A percentile compares a stretch with the other conserved stretches of the same genome.
phyloP scores from a whole-genome alignment of 768 basidiomycete genomes.

The Lactarius indigo region DNA sequence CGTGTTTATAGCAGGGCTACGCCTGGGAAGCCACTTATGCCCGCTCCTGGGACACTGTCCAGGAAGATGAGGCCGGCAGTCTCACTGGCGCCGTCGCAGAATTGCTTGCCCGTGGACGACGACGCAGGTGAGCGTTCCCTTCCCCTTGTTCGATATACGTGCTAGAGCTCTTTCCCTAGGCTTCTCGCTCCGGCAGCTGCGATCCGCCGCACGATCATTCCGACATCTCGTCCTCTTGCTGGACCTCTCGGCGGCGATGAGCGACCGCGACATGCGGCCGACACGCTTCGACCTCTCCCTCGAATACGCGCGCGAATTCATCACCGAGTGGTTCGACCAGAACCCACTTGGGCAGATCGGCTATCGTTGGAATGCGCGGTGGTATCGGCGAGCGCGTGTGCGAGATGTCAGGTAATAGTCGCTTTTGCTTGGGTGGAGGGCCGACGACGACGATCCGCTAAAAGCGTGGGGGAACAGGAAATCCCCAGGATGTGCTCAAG shows the following conservation, averaged over 20 bases:
- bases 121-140: constrained; percentile 59
- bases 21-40: constrained; percentile 97
- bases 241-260: constrained; percentile 89
- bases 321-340: constrained; percentile 98
- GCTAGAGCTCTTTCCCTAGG: constrained; percentile 37
- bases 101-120: constrained; percentile 78
- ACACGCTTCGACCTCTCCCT: constrained; percentile 89
- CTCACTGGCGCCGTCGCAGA: constrained; percentile 88
- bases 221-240: constrained; percentile 91
- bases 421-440: background rate
- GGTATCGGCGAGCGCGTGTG: constrained; percentile 88
- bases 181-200: constrained; percentile 80
- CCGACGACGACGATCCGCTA: background rate
- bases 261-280: constrained; percentile 94
- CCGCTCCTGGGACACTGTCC: constrained; percentile 94
- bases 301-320: constrained; percentile 87
- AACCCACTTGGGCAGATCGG: constrained; percentile 98
- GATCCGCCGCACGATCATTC: constrained; percentile 93
- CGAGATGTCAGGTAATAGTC: constrained; percentile 83
- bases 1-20: constrained; percentile 61
- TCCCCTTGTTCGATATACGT: background rate
- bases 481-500: constrained; percentile 93
- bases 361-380: constrained; percentile 85
- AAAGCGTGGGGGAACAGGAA: constrained; percentile 51
- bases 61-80: constrained; percentile 93